Evolutionary conservation across 352 stramenopile species (phyloP).

Genomic region (Globisporangium cystogenes): DNA sequence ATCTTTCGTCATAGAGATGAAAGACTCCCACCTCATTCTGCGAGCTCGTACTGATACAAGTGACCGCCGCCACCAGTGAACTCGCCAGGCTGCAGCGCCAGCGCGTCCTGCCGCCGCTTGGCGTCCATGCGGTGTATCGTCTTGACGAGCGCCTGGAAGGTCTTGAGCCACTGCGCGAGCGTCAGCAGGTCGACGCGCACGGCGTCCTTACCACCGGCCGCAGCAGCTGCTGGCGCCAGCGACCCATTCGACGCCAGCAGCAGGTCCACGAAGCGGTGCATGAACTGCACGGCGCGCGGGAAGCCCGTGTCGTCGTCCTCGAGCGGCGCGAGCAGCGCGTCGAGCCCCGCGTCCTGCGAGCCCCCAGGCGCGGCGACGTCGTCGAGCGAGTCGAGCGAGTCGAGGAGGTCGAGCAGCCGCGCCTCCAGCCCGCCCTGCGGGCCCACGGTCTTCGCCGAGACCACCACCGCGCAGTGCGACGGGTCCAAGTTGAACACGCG

Average conservation of each 20-base stretch:
- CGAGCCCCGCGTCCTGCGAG: slow-evolving; percentile 16
- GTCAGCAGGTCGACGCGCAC: slow-evolving; percentile 49
- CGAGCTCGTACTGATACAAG: slow-evolving; percentile 14
- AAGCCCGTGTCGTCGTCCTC: slow-evolving; percentile 56
- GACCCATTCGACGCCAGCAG: slow-evolving; percentile 26
- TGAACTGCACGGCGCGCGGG: slow-evolving; percentile 43
- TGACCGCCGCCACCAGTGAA: slow-evolving; percentile 4
- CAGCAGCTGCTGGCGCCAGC: too few relatives aligned
- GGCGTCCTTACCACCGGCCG: slow-evolving; percentile 13
- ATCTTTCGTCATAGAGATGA: too few relatives aligned
- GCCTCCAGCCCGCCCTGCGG: slow-evolving; percentile 22
- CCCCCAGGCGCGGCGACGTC: slow-evolving; percentile 6
- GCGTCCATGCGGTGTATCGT: slow-evolving; percentile 45
- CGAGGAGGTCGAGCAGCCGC: slow-evolving; percentile 37
- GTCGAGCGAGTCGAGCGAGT: slow-evolving; percentile 36
- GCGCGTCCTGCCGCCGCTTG: slow-evolving; percentile 36
- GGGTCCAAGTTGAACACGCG: slow-evolving; percentile 64
- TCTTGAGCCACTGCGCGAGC: slow-evolving; percentile 55
- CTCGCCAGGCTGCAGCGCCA: slow-evolving; percentile 1
- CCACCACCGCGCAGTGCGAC: slow-evolving; percentile 59
- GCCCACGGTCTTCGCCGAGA: slow-evolving; percentile 30
- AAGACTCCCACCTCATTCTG: slow-evolving; percentile 2
- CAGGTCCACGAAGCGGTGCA: slow-evolving; percentile 56
- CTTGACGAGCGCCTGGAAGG: slow-evolving; percentile 53
- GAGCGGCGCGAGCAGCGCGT: slow-evolving; percentile 34